A percentile compares a stretch with the other conserved stretches of the same genome.
phyloP scores from a whole-genome alignment of 2,329 filamentous ascomycete genomes.

The Neonectria sp. region DNA sequence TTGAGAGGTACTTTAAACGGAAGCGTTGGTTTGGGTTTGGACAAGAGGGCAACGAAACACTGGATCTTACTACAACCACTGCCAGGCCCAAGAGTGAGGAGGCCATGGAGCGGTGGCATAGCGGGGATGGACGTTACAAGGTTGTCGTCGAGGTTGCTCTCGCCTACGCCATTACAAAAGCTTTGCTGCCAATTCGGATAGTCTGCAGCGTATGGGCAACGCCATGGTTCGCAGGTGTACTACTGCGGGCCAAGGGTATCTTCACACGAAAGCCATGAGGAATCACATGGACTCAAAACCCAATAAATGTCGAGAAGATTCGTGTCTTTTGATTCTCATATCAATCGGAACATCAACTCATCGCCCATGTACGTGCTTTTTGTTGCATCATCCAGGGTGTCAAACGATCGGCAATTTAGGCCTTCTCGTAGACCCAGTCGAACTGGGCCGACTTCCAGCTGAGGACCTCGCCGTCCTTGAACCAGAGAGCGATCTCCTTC shows the following conservation, averaged over 20 bases:
- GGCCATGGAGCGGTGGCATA: slow-evolving; percentile 55
- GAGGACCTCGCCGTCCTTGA: slow-evolving; percentile 89
- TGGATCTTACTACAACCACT: slow-evolving; percentile 9
- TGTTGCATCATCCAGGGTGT: slow-evolving; percentile 42
- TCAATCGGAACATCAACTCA: slow-evolving; percentile 42
- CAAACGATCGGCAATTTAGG: slow-evolving; percentile 56
- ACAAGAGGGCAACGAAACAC: slow-evolving; percentile 37
- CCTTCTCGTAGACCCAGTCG: slow-evolving; percentile 98
- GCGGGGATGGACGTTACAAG: slow-evolving; percentile 64
- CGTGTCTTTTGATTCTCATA: slow-evolving; percentile 44
- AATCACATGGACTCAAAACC: slow-evolving; percentile 24
- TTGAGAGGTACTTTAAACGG: slow-evolving; percentile 81
- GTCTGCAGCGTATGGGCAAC: slow-evolving; percentile 88
- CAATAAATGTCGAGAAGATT: slow-evolving; percentile 40
- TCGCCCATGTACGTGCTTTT: slow-evolving; percentile 43
- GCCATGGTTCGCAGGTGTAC: slow-evolving; percentile 87
- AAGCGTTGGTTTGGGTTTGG: slow-evolving; percentile 86
- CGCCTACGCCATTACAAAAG: slow-evolving; percentile 93
- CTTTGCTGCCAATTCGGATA: slow-evolving; percentile 83
- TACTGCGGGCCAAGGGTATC: slow-evolving; percentile 60
- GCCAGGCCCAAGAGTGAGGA: slow-evolving; percentile 43
- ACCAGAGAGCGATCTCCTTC: slow-evolving; percentile 99
- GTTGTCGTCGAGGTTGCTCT: slow-evolving; percentile 82
- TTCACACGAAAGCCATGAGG: slow-evolving; percentile 49
- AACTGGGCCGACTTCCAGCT: slow-evolving; percentile 87